Evolutionary conservation across 78 protist species (phyloP).

Genomic region (Protostelium mycophagum): DNA sequence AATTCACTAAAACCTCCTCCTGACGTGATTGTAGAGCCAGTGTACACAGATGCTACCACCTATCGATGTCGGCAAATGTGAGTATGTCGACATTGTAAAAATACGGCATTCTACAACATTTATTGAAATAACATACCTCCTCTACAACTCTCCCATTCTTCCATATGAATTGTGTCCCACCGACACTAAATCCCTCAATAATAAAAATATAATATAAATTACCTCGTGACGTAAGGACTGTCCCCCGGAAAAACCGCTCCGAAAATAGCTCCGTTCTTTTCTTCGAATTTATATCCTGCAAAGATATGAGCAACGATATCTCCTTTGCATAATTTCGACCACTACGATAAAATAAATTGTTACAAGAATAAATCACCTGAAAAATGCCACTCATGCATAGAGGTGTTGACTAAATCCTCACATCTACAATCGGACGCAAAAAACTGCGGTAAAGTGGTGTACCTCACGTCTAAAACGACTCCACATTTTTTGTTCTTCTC

Average conservation of each 20-base stretch:
- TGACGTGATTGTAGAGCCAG: slow-evolving; percentile 34
- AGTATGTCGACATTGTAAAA: too few species aligned
- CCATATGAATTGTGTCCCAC: slow-evolving; percentile 29
- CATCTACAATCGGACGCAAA: not conserved
- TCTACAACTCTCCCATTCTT: not conserved
- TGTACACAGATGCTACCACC: slow-evolving; percentile 20
- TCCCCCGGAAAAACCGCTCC: slow-evolving; percentile 46
- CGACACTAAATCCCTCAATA: too few species aligned
- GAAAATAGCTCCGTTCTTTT: slow-evolving; percentile 26
- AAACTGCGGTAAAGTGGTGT: not conserved
- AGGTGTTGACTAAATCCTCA: not conserved
- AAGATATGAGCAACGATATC: not conserved
- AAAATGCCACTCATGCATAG: not conserved
- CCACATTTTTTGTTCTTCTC: not conserved
- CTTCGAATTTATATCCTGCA: slow-evolving; percentile 5
- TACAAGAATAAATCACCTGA: not conserved
- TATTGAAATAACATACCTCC: too few species aligned
- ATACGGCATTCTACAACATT: too few species aligned
- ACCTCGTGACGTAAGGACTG: slow-evolving; percentile 42
- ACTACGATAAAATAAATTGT: too few species aligned
- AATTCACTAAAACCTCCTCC: slow-evolving; percentile 52
- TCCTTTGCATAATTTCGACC: not conserved
- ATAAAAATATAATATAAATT: too few species aligned
- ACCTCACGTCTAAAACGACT: not conserved
- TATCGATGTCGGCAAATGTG: not conserved